A percentile compares a stretch with the other conserved stretches of the same genome.
Conservation (phyloP, 805 yeast genomes). For the Myxozyma neglecta region DNA sequence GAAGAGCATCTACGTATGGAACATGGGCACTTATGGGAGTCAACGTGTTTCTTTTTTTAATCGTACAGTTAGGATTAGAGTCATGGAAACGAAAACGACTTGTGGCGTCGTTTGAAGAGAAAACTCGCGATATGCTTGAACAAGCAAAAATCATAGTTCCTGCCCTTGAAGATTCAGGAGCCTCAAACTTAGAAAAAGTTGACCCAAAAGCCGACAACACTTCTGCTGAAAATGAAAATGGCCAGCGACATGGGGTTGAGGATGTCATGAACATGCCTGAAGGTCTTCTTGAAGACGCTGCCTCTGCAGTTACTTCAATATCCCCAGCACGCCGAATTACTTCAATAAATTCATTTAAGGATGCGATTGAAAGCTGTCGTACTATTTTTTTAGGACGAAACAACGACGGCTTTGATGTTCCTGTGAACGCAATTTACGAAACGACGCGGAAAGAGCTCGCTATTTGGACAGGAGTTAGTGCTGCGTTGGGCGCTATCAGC, state of each 20-base stretch:
- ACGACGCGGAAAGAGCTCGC: conserved; percentile 19
- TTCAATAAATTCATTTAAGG: not conserved
- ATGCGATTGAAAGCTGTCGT: not conserved
- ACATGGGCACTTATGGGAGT: conserved; percentile 87
- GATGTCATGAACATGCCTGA: conserved; percentile 7
- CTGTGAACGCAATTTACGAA: conserved; percentile 9
- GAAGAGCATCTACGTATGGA: conserved; percentile 96
- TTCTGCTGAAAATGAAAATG: too few relatives aligned
- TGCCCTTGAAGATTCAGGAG: not conserved
- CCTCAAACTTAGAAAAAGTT: not conserved
- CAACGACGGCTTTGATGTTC: not conserved
- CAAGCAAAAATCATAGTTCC: conserved; percentile 28
- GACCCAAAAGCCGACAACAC: too few relatives aligned
- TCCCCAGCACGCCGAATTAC: not conserved
- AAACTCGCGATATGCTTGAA: conserved; percentile 59
- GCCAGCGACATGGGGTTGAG: not conserved
- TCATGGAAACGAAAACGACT: conserved; percentile 89
- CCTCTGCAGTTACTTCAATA: not conserved
- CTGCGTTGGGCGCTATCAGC: conserved; percentile 14
- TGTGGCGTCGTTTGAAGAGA: conserved; percentile 79
- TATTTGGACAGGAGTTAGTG: conserved; percentile 16
- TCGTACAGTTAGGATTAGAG: conserved; percentile 85
- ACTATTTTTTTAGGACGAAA: conserved; percentile 3
- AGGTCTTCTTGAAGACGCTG: not conserved
- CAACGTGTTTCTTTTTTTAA: conserved; percentile 71